These are phyloP conservation scores for Boletus subparvulus DNA, from an alignment of 768 basidiomycete genomes.

Conservation along the genomic window DNA sequence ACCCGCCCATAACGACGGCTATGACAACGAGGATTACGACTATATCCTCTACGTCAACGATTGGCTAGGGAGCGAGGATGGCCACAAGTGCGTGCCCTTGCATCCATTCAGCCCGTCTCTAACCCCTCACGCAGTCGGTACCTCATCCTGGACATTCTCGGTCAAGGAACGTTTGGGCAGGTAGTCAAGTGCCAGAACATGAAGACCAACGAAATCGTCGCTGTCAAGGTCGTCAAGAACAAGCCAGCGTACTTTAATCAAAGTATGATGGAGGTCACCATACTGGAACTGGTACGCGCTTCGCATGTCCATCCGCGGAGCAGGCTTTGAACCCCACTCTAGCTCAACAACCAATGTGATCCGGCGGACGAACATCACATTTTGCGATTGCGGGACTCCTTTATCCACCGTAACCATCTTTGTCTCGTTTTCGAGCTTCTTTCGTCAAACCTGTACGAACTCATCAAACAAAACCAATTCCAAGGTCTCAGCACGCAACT, in stretches of 20 bases:
- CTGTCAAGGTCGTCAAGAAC: slow-evolving; percentile 99
- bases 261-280: slow-evolving; percentile 99
- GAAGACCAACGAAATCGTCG: slow-evolving; percentile 98
- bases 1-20: slow-evolving; percentile 92
- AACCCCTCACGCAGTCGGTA: slow-evolving; percentile 55
- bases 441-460: slow-evolving; percentile 95
- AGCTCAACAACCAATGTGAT: slow-evolving; percentile 95
- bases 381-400: slow-evolving; percentile 89
- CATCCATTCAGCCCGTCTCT: slow-evolving; percentile 1
- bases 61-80: slow-evolving; percentile 90
- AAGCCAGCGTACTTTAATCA: slow-evolving; percentile 99
- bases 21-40: slow-evolving; percentile 98
- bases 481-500: slow-evolving; percentile 95
- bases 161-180: slow-evolving; percentile 98
- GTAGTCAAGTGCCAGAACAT: slow-evolving; percentile 99
- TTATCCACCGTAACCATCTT: slow-evolving; percentile 94
- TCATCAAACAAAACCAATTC: slow-evolving; percentile 99
- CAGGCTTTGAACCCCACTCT: slow-evolving; percentile 3
- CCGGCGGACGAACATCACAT: slow-evolving; percentile 96
- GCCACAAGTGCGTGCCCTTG: slow-evolving; percentile 74
- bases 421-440: slow-evolving; percentile 98
- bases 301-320: not conserved
- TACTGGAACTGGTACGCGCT: slow-evolving; percentile 82
- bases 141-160: slow-evolving; percentile 95
- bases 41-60: slow-evolving; percentile 99